Base-by-base conservation (phyloP, 345 rosid genomes). In the Pistacia atlantica region DNA sequence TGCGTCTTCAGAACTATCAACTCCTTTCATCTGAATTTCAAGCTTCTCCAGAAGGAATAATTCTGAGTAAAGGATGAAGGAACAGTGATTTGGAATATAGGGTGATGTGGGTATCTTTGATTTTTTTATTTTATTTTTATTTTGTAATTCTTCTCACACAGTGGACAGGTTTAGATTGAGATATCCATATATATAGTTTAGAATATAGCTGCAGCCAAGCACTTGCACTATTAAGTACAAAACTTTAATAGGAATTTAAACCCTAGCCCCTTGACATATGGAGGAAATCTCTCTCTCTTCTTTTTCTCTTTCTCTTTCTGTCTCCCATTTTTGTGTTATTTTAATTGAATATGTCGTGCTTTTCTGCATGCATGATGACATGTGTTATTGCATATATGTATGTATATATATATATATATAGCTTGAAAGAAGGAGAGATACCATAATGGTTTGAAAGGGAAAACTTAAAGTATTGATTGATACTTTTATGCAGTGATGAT, bases 251-350 rank as follows among this genome's bases (percentile, higher is more conserved):
- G 68, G 33, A 48, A 60, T 71, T 79, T 35, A 63, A 73, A 81
- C 84, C 85, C 82, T 82, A 80, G 82, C 51, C 46, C 79, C 80
- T 80, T 83, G 66, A 79, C 82, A 76, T 25, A 42, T 75, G 70
- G 65, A 67, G 69, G 66, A 78, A 63, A 59, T 65, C 46, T 72
- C 67, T 66, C 38, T 60, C 65, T 42, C 1, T 5, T 42, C 33
- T 31, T 2, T 31, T 31, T 31, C 33, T 70, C 54, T 64, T 54
- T 60, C 31, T 22, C 57, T 59, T 33, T 72, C 63, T 66, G 28
- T 59, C 52, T 56, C 57, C 16, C 67, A 64, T 65, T 37, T 65
- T 48, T 37, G n/a, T 65, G 42, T 2, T 65, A 22, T 7, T 20
- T 64, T 62, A 20, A 54, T 54, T 13, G 57, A 54, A 13, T 3